Percentiles rank a stretch among this genome's conserved stretches.
phyloP scores from a whole-genome alignment of 2,329 filamentous ascomycete genomes.

The Pseudocercospora eumusae region DNA sequence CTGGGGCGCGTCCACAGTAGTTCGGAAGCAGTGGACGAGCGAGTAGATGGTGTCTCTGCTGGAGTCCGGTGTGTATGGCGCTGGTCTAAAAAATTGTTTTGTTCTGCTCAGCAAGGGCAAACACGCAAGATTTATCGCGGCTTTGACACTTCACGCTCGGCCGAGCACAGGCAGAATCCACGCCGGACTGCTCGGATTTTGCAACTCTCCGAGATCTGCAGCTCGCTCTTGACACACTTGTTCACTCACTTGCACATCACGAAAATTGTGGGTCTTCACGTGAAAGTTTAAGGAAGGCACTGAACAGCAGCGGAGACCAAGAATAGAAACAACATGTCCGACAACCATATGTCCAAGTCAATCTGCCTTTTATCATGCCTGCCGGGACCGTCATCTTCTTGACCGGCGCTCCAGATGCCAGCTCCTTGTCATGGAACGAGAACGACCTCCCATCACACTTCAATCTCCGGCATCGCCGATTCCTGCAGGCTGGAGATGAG shows the following conservation, averaged over 20 bases:
- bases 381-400: conserved; percentile 49
- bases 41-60: not conserved
- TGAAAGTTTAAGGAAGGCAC: not conserved
- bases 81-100: not conserved
- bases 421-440: conserved; percentile 58
- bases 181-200: not conserved
- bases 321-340: conserved; percentile 1
- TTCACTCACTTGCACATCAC: not conserved
- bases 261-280: conserved; percentile 4
- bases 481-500: conserved; percentile 19
- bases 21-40: not conserved
- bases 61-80: not conserved
- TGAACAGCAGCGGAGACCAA: not conserved
- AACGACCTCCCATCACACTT: conserved; percentile 39
- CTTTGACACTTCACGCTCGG: not conserved
- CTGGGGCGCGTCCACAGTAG: too few relatives aligned
- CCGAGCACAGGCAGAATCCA: not conserved
- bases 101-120: not conserved
- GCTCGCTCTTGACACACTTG: too few relatives aligned
- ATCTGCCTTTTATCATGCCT: conserved; percentile 6
- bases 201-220: not conserved
- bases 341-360: not conserved
- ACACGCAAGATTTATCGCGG: not conserved
- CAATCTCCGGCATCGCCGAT: conserved; percentile 44
- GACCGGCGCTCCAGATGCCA: conserved; percentile 62